Evolutionary conservation across 306 rosid species (phyloP), one percentile per base, ranked within the genome.

Genomic region (Abrus pulchellus): DNA sequence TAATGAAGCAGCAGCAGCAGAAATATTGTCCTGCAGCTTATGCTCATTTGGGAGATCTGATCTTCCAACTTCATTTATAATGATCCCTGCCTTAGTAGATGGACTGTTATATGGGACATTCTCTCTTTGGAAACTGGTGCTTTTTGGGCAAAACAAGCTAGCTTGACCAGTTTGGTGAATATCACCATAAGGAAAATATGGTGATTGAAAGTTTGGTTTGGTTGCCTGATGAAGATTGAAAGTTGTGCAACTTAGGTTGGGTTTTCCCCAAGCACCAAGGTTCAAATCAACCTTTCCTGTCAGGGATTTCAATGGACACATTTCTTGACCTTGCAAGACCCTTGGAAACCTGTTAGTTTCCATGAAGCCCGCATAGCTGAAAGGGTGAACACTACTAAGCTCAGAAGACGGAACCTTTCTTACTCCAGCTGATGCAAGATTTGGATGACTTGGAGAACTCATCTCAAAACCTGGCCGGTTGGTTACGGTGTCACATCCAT

Each of bases 311-410:
- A 96, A 71, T 43, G 91, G 90, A 89, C 97, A 87, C 80, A 93
- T 91, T 95, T 91, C 99, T 96, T 96, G 98, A 93, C 99, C 99
- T 92, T 96, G 99, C 96, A 90, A 96, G 98, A 96, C 98, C 97
- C 86, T 89, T 6, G 93, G 97, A 81, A 89, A 90, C 76, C 89
- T 90, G 40, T 84, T 88, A 66, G 92, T 87, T 84, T 96, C 99
- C 83, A 61, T 87, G 73, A 90, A 92, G 95, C 97, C 91, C 82
- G 98, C 87, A 86, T 84, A 89, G 72, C 93, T 83, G 83, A 86
- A 85, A 68, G 84, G 82, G 82, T 82, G 93, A 81, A 87, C 88
- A 85, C 85, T 90, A 84, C 84, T 80, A 76, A 87, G 81, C 83
- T 93, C 97, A 72, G 86, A 74, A 84, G 90, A 77, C 73, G 79